phyloP scores from a whole-genome alignment of 805 yeast species.

The Suhomyces vadensis region DNA sequence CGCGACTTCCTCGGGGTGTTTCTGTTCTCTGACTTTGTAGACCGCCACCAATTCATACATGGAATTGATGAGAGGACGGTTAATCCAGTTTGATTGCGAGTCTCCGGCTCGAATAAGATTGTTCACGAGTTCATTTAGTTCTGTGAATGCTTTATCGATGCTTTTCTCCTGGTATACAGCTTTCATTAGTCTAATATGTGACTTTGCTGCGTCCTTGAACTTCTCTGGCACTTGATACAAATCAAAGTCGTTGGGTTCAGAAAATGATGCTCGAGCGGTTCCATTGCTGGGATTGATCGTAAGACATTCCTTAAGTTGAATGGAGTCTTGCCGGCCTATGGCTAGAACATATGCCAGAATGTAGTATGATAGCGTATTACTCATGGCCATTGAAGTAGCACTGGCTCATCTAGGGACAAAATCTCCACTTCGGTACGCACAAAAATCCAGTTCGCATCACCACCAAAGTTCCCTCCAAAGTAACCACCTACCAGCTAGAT shows the following conservation, averaged over 20 bases:
- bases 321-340: constrained; percentile 18
- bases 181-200: constrained; percentile 37
- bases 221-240: constrained; percentile 37
- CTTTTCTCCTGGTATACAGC: constrained; percentile 34
- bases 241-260: constrained; percentile 43
- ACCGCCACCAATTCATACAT: constrained; percentile 44
- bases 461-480: too few species aligned
- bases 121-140: constrained; percentile 44
- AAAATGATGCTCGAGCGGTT: constrained; percentile 28
- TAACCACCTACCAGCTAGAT: too few species aligned
- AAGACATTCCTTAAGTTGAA: constrained; percentile 23
- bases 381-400: background rate
- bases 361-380: constrained; percentile 15
- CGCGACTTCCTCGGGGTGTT: constrained; percentile 24
- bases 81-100: constrained; percentile 53
- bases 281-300: constrained; percentile 41
- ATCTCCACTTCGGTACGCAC: too few species aligned
- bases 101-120: constrained; percentile 55
- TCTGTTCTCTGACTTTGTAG: constrained; percentile 35
- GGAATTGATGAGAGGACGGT: constrained; percentile 41
- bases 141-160: constrained; percentile 32
- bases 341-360: constrained; percentile 24
- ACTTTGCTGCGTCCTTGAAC: constrained; percentile 33
- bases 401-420: too few species aligned
- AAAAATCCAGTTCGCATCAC: too few species aligned